Evolutionary conservation across 1,139 yeast species (phyloP), one percentile per base, ranked within the genome.

Genomic region (Geotrichum bryndzae): DNA sequence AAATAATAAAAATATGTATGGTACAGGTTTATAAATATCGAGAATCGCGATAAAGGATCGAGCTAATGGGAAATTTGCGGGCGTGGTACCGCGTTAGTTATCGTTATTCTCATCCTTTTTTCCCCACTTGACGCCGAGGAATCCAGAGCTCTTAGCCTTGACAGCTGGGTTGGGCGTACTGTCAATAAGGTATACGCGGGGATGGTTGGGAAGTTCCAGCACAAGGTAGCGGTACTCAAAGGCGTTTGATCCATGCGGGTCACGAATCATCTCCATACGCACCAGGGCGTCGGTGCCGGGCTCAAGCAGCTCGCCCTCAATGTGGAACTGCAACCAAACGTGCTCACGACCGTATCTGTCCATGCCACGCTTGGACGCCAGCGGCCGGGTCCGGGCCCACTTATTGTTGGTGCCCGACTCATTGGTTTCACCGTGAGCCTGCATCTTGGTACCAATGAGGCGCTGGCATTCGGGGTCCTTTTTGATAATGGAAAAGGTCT

Each of bases 331-430:
- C 96, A 91, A 88, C 64, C 85, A 80, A 69, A 89, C 79, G 68
- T 88, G 95, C 66, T 89, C 96, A 66, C 85, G 83, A 1, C 96
- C 96, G 64, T 87, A 86, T 63, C 82, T 80, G 59, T 88, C 96
- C 64, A 73, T 70, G 5, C 72, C 71, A 29, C 78, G 66, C 15
- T 66, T 85, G 80, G 63, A 78, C 8, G 80, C 79, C 56, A 89
- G 84, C 1, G 97, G 96, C 75, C 97, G 84, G 71, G 88, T 89
- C 76, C 96, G 82, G 6, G 90, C 87, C 96, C 97, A 90, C 68
- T 83, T 83, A 71, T 87, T 91, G 13, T 10, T 10, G 15, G 6
- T 25, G 57, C 84, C 85, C 18, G 80, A 73, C 5, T 82, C 80
- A 6, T 10, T 11, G 18, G 65, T 67, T 62, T 88, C 95, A 51